Evolutionary conservation across 1,284 basidiomycete genomes (phyloP).

Genomic region (Fomitopsis schrenkii): DNA sequence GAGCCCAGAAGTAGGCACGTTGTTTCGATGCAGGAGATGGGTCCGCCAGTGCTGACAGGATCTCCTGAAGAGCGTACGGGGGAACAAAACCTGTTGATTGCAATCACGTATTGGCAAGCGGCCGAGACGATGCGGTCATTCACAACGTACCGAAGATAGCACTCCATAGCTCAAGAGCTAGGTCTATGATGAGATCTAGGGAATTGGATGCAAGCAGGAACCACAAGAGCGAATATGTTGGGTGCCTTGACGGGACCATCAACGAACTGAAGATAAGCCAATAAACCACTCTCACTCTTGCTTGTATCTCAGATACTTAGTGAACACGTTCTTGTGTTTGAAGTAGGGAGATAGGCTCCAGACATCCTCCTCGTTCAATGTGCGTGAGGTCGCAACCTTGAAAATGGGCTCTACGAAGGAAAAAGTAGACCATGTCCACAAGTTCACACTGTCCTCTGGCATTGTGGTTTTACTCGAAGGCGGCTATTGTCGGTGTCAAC

Average conservation of each 20-base stretch:
- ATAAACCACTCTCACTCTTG: conserved; percentile 27
- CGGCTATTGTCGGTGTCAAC: conserved; percentile 28
- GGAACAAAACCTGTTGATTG: conserved; percentile 47
- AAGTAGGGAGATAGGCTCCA: conserved; percentile 71
- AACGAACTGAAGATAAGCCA: not conserved
- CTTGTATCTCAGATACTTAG: conserved; percentile 53
- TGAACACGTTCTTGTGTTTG: conserved; percentile 67
- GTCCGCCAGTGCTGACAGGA: conserved; percentile 44
- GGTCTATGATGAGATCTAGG: conserved; percentile 63
- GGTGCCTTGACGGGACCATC: conserved; percentile 33
- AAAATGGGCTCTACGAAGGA: conserved; percentile 74
- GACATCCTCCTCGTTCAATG: conserved; percentile 66
- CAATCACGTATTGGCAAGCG: not conserved
- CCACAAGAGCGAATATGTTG: conserved; percentile 51
- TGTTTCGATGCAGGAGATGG: conserved; percentile 43
- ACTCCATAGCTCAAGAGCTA: conserved; percentile 56
- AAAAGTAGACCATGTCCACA: conserved; percentile 79
- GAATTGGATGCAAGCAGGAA: conserved; percentile 71
- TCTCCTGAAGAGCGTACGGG: conserved; percentile 57
- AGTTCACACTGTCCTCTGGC: conserved; percentile 72
- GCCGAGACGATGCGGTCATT: not conserved
- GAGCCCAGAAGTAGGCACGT: conserved; percentile 65
- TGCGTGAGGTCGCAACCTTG: conserved; percentile 47
- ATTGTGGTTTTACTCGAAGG: conserved; percentile 48
- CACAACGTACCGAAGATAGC: conserved; percentile 47